Evolutionary conservation across 2,329 filamentous ascomycete genomes (phyloP), one percentile per base, ranked within the genome.

Genomic region (Aspergillus thermomutatus): DNA sequence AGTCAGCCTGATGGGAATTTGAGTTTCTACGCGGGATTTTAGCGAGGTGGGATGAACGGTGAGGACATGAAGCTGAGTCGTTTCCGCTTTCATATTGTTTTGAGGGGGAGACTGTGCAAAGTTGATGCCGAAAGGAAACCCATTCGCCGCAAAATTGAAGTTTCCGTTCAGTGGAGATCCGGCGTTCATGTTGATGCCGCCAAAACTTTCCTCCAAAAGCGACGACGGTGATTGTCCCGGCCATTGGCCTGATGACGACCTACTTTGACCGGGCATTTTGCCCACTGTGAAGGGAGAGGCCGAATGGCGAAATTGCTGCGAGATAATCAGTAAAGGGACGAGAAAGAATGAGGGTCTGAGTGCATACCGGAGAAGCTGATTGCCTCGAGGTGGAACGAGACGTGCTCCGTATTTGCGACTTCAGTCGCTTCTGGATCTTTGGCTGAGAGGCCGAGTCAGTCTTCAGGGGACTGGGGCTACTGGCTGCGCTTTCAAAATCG

Each of bases 11-110:
- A 97, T 91, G 8, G 90, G 90, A 64, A 97, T 97, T 71, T 97
- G 94, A 0, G 94, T 97, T 77, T 99, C 94, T 19, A 97, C 94
- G 23, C 94, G 87, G 17, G 92, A 96, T 75, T 97, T 97, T 55
- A 85, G 71, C 4, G 88, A 88, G 3, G 85, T 89, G 4, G 86
- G 85, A 60, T 87, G 81, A 46, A 90, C 84, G 11, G 81, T 83
- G 41, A 90, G 72, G 51, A 74, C 65, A 23, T 78, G 77, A 37
- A 72, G 72, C 26, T 74, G 65, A 5, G 71, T 62, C 9, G 61
- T 65, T 26, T 75, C 71, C 49, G 69, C 64, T 27, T 69, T 65
- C 27, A 66, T 50, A 45, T 59, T 65, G n/a, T 55, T 64, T 56
- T 66, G 67, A 9, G 66, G 61, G 4, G 69, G 61, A 1, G 72